A percentile compares a stretch with the other conserved stretches of the same genome.
Conservation (phyloP, 2,329 filamentous ascomycete species). For the Pseudohalonectria lignicola region DNA sequence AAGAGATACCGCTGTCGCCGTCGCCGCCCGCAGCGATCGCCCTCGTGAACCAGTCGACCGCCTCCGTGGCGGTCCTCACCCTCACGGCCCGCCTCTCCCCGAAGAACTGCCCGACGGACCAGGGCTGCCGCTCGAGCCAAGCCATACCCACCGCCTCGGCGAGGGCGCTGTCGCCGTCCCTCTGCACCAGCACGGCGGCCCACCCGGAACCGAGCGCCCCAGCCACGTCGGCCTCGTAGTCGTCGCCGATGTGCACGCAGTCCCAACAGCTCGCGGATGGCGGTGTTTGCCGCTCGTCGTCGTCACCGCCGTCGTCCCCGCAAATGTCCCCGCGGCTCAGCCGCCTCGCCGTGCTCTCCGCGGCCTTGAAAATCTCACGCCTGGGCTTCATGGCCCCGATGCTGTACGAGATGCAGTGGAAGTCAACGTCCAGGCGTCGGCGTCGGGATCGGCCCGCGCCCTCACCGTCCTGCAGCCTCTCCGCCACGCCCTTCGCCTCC, state of each 20-base stretch:
- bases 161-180: neutral
- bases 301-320: no score
- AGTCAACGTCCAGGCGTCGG: constrained; percentile 29
- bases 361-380: constrained; percentile 32
- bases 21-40: no score
- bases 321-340: neutral
- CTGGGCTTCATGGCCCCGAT: constrained; percentile 50
- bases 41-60: no score
- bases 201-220: constrained; percentile 7
- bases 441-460: neutral
- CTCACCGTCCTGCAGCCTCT: neutral
- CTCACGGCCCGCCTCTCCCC: no score
- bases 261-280: no score
- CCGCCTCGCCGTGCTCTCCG: neutral
- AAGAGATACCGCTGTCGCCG: no score
- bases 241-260: constrained; percentile 9
- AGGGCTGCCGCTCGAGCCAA: no score
- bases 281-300: no score
- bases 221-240: constrained; percentile 7
- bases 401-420: constrained; percentile 53
- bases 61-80: no score
- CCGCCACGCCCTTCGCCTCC: neutral
- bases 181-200: constrained; percentile 5
- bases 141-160: no score
- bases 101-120: no score